phyloP scores from a whole-genome alignment of 495 filamentous ascomycete species.

The Copromyces sp. region DNA sequence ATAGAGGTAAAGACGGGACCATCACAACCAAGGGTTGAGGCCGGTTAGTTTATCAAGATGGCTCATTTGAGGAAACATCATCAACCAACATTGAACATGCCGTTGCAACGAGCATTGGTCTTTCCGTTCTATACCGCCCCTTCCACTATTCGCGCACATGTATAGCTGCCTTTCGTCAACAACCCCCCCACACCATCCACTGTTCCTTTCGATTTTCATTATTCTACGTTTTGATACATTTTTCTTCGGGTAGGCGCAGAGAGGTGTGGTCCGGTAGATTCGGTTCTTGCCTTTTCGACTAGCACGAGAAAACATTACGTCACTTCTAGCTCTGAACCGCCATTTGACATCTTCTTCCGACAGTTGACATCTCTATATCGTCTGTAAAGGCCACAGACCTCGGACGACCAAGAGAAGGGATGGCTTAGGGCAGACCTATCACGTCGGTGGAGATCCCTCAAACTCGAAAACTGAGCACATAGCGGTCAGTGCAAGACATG shows the following conservation, averaged over 20 bases:
- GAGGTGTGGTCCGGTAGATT: background rate
- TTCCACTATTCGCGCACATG: background rate
- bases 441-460: background rate
- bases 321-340: background rate
- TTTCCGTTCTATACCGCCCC: background rate
- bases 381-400: background rate
- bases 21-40: background rate
- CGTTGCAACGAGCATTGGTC: background rate
- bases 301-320: background rate
- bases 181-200: background rate
- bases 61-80: background rate
- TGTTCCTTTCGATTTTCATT: background rate
- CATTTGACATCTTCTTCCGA: background rate
- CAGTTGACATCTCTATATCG: background rate
- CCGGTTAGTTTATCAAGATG: background rate
- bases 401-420: background rate
- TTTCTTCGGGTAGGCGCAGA: background rate
- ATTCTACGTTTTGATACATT: background rate
- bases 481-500: background rate
- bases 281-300: background rate
- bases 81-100: background rate
- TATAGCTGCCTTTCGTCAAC: background rate
- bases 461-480: background rate
- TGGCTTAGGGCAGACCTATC: background rate
- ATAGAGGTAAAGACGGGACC: background rate